Conservation (phyloP, 108 stramenopile species). For the Nannochloropsis granulata region DNA sequence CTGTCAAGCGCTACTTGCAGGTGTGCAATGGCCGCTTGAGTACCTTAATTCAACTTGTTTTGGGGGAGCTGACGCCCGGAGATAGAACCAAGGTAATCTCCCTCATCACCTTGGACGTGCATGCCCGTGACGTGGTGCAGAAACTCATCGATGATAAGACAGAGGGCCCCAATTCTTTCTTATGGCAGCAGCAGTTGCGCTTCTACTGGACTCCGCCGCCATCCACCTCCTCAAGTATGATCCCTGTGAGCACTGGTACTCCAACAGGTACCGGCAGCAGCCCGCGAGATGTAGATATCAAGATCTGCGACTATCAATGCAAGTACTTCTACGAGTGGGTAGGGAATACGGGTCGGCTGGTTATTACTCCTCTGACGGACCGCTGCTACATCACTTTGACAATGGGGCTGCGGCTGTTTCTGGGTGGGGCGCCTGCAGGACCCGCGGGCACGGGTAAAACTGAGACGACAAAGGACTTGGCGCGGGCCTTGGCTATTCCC, state of each 20-base stretch:
- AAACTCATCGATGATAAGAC: conserved; percentile 62
- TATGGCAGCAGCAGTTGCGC: conserved; percentile 76
- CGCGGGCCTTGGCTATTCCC: conserved; percentile 67
- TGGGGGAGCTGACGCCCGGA: conserved; percentile 50
- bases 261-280: conserved; percentile 17
- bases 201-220: conserved; percentile 57
- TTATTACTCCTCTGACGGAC: conserved; percentile 77
- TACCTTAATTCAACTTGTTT: conserved; percentile 57
- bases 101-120: conserved; percentile 79
- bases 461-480: conserved; percentile 72
- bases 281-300: conserved; percentile 55
- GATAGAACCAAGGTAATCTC: conserved; percentile 75
- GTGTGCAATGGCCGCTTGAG: conserved; percentile 52
- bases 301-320: conserved; percentile 64
- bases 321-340: conserved; percentile 88
- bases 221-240: not conserved
- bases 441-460: conserved; percentile 79
- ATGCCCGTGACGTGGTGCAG: conserved; percentile 70
- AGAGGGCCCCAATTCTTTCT: conserved; percentile 59
- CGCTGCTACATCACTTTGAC: conserved; percentile 81
- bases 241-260: not conserved
- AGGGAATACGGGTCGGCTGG: conserved; percentile 68
- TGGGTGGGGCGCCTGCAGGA: conserved; percentile 83
- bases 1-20: conserved; percentile 63
- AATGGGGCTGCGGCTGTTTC: conserved; percentile 70